These are phyloP conservation scores for Plantago rigida DNA, from an alignment of 305 asterid genomes.

Conservation along the genomic window DNA sequence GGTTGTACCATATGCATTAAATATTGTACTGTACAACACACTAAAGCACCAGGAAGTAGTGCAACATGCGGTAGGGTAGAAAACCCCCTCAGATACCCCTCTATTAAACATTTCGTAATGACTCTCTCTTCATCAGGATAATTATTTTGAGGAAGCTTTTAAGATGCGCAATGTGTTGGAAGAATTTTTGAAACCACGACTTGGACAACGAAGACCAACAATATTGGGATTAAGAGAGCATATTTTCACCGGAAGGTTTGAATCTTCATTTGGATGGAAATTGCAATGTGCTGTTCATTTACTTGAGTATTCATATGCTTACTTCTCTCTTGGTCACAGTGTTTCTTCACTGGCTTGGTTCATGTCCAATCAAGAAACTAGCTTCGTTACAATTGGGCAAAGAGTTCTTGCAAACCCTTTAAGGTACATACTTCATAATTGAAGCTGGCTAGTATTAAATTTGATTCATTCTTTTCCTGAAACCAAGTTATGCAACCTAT, in stretches of 20 bases:
- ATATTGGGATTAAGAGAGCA: slow-evolving; percentile 91
- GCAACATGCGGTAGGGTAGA: too few species aligned
- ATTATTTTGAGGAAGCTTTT: slow-evolving; percentile 92
- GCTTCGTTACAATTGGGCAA: slow-evolving; percentile 92
- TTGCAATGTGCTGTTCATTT: neutral
- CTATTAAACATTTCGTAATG: neutral
- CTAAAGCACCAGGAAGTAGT: too few species aligned
- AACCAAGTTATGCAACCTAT: neutral
- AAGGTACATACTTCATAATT: slow-evolving; percentile 21
- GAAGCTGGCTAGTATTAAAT: too few species aligned
- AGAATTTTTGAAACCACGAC: slow-evolving; percentile 50
- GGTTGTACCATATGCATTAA: too few species aligned
- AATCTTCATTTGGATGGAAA: neutral
- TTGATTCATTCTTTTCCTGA: neutral
- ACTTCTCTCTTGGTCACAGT: slow-evolving; percentile 23
- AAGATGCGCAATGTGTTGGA: slow-evolving; percentile 87
- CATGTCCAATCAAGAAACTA: slow-evolving; percentile 91
- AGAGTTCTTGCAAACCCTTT: slow-evolving; percentile 90
- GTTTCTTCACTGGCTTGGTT: slow-evolving; percentile 96
- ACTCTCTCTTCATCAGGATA: slow-evolving; percentile 35
- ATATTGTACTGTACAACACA: too few species aligned
- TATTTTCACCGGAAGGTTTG: slow-evolving; percentile 58
- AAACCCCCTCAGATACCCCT: neutral
- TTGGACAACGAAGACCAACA: slow-evolving; percentile 79
- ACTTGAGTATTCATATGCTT: neutral